phyloP scores from a whole-genome alignment of 176 grass and related monocot species.

The Musa troglodytarum region DNA sequence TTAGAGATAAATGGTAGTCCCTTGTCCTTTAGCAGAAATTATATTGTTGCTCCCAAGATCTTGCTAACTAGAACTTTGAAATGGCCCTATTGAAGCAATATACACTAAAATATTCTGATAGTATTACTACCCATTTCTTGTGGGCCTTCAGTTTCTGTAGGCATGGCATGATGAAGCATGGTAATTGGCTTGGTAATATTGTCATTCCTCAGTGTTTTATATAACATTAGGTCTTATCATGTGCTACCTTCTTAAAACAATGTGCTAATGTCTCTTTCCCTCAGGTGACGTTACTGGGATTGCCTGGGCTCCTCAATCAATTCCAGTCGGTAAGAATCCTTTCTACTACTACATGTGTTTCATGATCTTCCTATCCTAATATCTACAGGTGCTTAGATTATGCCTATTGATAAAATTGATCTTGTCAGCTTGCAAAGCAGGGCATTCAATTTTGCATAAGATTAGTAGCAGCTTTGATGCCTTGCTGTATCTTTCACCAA shows the following conservation, averaged over 20 bases:
- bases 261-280: neutral
- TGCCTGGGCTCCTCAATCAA: constrained; percentile 47
- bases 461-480: neutral
- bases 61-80: no score
- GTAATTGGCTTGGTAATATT: neutral
- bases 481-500: neutral
- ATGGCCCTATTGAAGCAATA: no score
- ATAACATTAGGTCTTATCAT: neutral
- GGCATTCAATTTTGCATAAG: neutral
- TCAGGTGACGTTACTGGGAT: constrained; percentile 81
- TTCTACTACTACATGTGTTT: neutral
- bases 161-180: neutral
- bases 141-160: neutral
- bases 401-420: neutral
- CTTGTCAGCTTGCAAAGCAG: neutral
- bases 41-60: no score
- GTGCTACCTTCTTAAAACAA: neutral
- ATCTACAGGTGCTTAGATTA: neutral
- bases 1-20: no score
- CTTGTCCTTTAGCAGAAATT: no score
- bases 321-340: constrained; percentile 55
- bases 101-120: no score
- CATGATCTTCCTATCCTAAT: neutral
- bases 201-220: neutral
- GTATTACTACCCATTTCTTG: no score